A percentile compares a stretch with the other conserved stretches of the same genome.
Conservation (phyloP, 2,329 filamentous ascomycete species). For the Xylariales sp. region DNA sequence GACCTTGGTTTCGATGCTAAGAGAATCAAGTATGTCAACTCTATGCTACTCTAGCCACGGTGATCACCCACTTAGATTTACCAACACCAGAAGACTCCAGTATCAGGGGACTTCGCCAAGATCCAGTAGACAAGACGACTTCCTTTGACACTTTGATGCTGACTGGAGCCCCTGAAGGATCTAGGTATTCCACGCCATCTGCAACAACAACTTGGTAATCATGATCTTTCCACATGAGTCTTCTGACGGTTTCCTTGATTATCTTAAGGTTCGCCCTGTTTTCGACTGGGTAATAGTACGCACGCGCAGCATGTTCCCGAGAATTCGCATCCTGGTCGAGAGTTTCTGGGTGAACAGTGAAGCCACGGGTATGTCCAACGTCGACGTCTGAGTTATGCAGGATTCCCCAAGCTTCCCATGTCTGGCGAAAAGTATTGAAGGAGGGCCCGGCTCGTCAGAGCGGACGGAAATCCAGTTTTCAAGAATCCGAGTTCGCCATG, state of each 20-base stretch:
- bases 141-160: slow-evolving; percentile 2
- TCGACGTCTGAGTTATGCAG: slow-evolving; percentile 32
- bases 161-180: slow-evolving; percentile 26
- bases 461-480: slow-evolving; percentile 30
- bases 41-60: neutral
- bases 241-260: slow-evolving; percentile 31
- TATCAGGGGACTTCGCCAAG: slow-evolving; percentile 30
- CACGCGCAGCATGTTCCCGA: slow-evolving; percentile 36
- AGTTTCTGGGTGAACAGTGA: slow-evolving; percentile 33
- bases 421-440: slow-evolving; percentile 20
- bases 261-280: slow-evolving; percentile 34
- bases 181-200: slow-evolving; percentile 31
- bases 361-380: slow-evolving; percentile 32
- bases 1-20: slow-evolving; percentile 34
- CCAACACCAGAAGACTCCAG: slow-evolving; percentile 47
- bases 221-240: slow-evolving; percentile 22
- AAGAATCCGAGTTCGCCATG: slow-evolving; percentile 33
- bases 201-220: slow-evolving; percentile 17
- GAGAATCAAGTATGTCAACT: slow-evolving; percentile 27
- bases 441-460: slow-evolving; percentile 28
- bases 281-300: slow-evolving; percentile 36
- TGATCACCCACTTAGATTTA: slow-evolving; percentile 15
- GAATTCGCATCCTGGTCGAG: slow-evolving; percentile 31
- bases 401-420: slow-evolving; percentile 29
- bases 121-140: neutral